A percentile compares a stretch with the other conserved stretches of the same genome.
phyloP scores from a whole-genome alignment of 345 rosid genomes.

The Erysimum cheiranthoides region DNA sequence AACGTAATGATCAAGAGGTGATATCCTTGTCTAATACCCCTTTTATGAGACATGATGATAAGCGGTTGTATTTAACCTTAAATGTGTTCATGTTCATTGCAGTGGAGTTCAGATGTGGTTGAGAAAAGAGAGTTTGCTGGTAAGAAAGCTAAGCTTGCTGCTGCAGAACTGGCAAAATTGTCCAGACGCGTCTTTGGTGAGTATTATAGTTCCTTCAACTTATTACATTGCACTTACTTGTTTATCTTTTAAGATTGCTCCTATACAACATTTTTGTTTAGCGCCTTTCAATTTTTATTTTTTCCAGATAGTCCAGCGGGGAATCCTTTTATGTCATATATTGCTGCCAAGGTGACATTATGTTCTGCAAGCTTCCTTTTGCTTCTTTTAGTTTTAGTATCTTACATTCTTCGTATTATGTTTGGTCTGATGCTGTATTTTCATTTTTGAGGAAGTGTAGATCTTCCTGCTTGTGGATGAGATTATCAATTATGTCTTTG shows the following conservation, averaged over 20 bases:
- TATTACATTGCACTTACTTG: neutral
- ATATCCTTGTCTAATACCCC: neutral
- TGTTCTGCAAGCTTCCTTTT: neutral
- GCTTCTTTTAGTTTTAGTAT: constrained; percentile 3
- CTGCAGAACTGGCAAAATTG: constrained; percentile 87
- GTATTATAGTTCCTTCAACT: constrained; percentile 36
- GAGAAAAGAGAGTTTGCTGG: constrained; percentile 87
- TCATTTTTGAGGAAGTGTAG: constrained; percentile 9
- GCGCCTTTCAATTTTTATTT: constrained; percentile 9
- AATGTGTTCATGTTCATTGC: neutral
- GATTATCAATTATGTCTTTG: constrained; percentile 9
- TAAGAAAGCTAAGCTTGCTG: constrained; percentile 90
- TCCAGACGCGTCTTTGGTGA: constrained; percentile 77
- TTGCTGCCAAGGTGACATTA: constrained; percentile 78
- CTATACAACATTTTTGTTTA: constrained; percentile 17
- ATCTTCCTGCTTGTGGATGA: constrained; percentile 16
- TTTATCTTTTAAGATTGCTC: constrained; percentile 1
- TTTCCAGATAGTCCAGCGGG: constrained; percentile 77
- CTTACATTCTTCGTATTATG: constrained; percentile 2
- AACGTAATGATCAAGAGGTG: constrained; percentile 82
- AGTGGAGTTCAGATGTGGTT: constrained; percentile 86
- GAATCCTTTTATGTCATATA: constrained; percentile 68
- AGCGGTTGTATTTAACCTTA: too few species aligned
- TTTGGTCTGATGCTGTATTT: constrained; percentile 24
- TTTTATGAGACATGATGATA: neutral